Conservation (phyloP, 2,329 filamentous ascomycete genomes). For the Cladobotryum protrusum region DNA sequence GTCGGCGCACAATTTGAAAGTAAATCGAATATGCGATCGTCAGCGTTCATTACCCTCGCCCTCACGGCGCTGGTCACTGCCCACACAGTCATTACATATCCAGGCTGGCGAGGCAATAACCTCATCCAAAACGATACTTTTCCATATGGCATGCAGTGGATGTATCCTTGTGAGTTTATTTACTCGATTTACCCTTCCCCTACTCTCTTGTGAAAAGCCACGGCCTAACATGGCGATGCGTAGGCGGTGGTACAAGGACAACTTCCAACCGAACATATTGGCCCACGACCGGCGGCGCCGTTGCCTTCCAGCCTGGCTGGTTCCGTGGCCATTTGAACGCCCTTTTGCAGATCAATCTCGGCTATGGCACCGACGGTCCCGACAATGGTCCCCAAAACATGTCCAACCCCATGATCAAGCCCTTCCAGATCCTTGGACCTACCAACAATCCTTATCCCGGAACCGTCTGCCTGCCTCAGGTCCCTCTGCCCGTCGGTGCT, state of each 20-base stretch:
- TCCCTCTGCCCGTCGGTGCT: slow-evolving; percentile 69
- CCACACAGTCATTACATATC: slow-evolving; percentile 83
- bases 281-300: slow-evolving; percentile 80
- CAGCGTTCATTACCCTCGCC: slow-evolving; percentile 36
- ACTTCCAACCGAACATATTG: slow-evolving; percentile 85
- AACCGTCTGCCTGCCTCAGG: slow-evolving; percentile 81
- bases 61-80: slow-evolving; percentile 48
- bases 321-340: slow-evolving; percentile 82
- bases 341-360: slow-evolving; percentile 85
- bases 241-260: slow-evolving; percentile 76
- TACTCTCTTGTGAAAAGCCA: not conserved
- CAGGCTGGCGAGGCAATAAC: slow-evolving; percentile 82
- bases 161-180: slow-evolving; percentile 81
- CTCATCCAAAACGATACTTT: slow-evolving; percentile 71
- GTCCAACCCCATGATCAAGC: slow-evolving; percentile 72
- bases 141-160: slow-evolving; percentile 92
- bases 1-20: not conserved
- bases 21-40: slow-evolving; percentile 39
- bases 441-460: slow-evolving; percentile 80
- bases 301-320: slow-evolving; percentile 92
- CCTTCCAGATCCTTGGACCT: slow-evolving; percentile 79
- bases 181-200: not conserved
- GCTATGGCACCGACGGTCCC: slow-evolving; percentile 65
- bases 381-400: slow-evolving; percentile 70
- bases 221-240: slow-evolving; percentile 1